phyloP scores from a whole-genome alignment of 2,329 filamentous ascomycete genomes.

The Pyrenophora tritici-repentis region DNA sequence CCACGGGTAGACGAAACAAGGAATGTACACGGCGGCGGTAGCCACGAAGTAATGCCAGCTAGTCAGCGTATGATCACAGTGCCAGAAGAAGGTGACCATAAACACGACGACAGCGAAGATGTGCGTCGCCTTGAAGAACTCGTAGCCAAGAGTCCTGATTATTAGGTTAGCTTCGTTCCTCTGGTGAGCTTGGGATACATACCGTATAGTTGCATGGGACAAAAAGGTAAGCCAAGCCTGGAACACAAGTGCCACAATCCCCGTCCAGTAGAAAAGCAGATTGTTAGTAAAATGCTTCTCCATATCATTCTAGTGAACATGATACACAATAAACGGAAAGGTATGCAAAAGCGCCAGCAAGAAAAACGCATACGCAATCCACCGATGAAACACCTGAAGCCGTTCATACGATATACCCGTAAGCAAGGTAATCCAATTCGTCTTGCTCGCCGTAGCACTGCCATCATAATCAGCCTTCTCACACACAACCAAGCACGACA shows the following conservation, averaged over 20 bases:
- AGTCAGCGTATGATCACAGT: constrained; percentile 56
- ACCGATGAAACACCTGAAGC: constrained; percentile 51
- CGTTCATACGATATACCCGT: constrained; percentile 64
- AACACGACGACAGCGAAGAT: constrained; percentile 59
- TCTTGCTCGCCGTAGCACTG: constrained; percentile 58
- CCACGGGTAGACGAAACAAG: constrained; percentile 54
- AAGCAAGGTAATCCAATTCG: constrained; percentile 59
- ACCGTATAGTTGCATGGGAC: constrained; percentile 59
- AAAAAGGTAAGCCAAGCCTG: constrained; percentile 62
- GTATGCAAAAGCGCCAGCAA: constrained; percentile 62
- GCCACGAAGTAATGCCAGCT: constrained; percentile 65
- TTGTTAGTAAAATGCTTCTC: constrained; percentile 51
- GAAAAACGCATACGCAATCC: constrained; percentile 55
- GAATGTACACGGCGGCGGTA: constrained; percentile 57
- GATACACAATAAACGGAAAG: constrained; percentile 63
- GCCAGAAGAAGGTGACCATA: constrained; percentile 64
- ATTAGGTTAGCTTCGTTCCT: background rate
- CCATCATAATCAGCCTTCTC: background rate
- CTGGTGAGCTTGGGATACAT: constrained; percentile 9
- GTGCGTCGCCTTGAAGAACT: constrained; percentile 66
- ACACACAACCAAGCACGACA: too few relatives aligned
- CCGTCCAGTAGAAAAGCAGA: constrained; percentile 59
- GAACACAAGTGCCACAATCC: constrained; percentile 58
- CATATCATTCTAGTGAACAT: constrained; percentile 57
- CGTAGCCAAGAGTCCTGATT: constrained; percentile 59